Conservation (phyloP, 495 filamentous ascomycete genomes). For the Letharia columbiana region DNA sequence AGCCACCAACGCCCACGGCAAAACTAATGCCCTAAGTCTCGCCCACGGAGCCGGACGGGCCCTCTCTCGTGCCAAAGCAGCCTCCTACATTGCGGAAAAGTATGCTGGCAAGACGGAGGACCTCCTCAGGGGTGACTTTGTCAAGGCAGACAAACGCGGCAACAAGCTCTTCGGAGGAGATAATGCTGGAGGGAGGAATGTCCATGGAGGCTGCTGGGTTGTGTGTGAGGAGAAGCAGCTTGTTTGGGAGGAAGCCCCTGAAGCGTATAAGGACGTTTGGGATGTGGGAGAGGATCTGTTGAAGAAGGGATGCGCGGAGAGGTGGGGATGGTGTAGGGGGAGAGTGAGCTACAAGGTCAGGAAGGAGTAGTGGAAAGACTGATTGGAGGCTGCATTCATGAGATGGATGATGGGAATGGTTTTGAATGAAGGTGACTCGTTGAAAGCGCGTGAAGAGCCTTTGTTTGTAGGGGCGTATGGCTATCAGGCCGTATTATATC, state of each 20-base stretch:
- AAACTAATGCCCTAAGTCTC: slow-evolving; percentile 28
- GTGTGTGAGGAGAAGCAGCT: slow-evolving; percentile 35
- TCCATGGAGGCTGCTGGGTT: slow-evolving; percentile 30
- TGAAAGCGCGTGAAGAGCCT: background rate
- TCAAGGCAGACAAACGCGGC: slow-evolving; percentile 21
- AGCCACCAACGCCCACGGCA: slow-evolving; percentile 19
- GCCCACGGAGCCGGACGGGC: slow-evolving; percentile 34
- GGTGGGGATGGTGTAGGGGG: slow-evolving; percentile 31
- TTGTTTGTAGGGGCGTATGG: background rate
- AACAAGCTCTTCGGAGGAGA: slow-evolving; percentile 17
- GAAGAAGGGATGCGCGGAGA: slow-evolving; percentile 26
- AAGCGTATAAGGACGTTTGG: slow-evolving; percentile 35
- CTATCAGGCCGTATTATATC: background rate
- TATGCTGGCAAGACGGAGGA: slow-evolving; percentile 21
- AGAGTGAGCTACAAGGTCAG: slow-evolving; percentile 35
- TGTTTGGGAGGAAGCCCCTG: slow-evolving; percentile 36
- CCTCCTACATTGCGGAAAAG: slow-evolving; percentile 17
- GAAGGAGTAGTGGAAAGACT: slow-evolving; percentile 23
- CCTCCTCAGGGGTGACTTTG: slow-evolving; percentile 19
- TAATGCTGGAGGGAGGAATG: slow-evolving; percentile 16
- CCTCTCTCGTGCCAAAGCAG: slow-evolving; percentile 31
- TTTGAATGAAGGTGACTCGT: background rate
- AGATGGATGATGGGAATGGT: background rate
- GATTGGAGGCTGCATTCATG: background rate
- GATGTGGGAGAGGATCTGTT: slow-evolving; percentile 31